A percentile compares a stretch with the other conserved stretches of the same genome.
phyloP scores from a whole-genome alignment of 257 asterid species.

The Petrea volubilis region DNA sequence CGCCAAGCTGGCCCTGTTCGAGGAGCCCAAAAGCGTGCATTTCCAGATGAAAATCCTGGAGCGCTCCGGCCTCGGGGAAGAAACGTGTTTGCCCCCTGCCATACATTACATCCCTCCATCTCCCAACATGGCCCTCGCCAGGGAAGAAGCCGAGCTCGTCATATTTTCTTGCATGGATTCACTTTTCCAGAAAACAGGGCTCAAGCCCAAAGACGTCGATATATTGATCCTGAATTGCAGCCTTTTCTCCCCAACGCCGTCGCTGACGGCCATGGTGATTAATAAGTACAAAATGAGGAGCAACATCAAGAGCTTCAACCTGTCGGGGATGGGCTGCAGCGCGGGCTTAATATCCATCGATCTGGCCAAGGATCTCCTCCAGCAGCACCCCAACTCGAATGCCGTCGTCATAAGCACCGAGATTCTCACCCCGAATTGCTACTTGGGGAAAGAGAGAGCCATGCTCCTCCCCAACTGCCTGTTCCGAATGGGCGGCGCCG shows the following conservation, averaged over 20 bases:
- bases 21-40: slow-evolving; percentile 47
- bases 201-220: slow-evolving; percentile 47
- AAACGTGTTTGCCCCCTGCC: slow-evolving; percentile 54
- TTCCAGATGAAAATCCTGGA: slow-evolving; percentile 62
- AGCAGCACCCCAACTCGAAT: slow-evolving; percentile 43
- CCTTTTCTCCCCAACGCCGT: slow-evolving; percentile 59
- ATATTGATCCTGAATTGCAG: slow-evolving; percentile 56
- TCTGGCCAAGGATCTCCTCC: slow-evolving; percentile 56
- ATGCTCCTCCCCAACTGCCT: slow-evolving; percentile 53
- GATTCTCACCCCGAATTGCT: slow-evolving; percentile 38
- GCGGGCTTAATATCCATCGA: slow-evolving; percentile 62
- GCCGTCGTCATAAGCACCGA: slow-evolving; percentile 60
- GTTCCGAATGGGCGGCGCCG: slow-evolving; percentile 55
- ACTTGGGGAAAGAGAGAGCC: slow-evolving; percentile 47
- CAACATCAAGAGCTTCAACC: slow-evolving; percentile 53
- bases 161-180: slow-evolving; percentile 57
- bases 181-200: slow-evolving; percentile 40
- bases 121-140: slow-evolving; percentile 26
- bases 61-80: slow-evolving; percentile 65
- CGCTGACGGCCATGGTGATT: slow-evolving; percentile 61
- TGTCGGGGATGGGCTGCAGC: slow-evolving; percentile 77
- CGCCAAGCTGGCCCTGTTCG: slow-evolving; percentile 13
- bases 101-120: slow-evolving; percentile 54
- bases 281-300: slow-evolving; percentile 62
- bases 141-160: slow-evolving; percentile 57